Evolutionary conservation across 2,329 filamentous ascomycete genomes (phyloP).

Genomic region (Neocucurbitaria cava): DNA sequence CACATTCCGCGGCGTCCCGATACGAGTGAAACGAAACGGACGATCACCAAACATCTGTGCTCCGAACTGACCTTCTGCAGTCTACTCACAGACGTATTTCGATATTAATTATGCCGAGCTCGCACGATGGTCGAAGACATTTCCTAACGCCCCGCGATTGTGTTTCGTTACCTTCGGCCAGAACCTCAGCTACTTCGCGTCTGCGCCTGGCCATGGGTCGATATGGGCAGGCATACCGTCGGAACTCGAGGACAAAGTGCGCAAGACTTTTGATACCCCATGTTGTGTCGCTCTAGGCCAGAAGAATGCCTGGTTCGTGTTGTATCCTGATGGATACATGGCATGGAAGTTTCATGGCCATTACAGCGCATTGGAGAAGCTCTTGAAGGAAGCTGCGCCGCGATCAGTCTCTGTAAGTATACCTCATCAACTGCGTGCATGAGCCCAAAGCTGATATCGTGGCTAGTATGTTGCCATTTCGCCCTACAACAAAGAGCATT

Average conservation of each 20-base stretch:
- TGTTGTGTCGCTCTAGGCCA: slow-evolving; percentile 37
- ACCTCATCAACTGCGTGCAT: neutral
- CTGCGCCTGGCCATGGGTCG: slow-evolving; percentile 38
- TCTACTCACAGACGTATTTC: slow-evolving; percentile 42
- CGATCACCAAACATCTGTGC: slow-evolving; percentile 1
- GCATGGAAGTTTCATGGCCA: slow-evolving; percentile 43
- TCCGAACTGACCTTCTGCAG: slow-evolving; percentile 26
- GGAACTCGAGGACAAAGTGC: slow-evolving; percentile 42
- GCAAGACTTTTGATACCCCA: slow-evolving; percentile 42
- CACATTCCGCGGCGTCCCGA: slow-evolving; percentile 7
- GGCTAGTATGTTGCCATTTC: slow-evolving; percentile 43
- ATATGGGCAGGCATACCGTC: slow-evolving; percentile 44
- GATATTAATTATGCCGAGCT: slow-evolving; percentile 42
- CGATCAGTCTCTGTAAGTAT: slow-evolving; percentile 38
- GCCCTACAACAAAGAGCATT: slow-evolving; percentile 43
- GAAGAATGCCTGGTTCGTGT: slow-evolving; percentile 42
- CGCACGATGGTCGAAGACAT: slow-evolving; percentile 35
- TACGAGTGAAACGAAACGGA: slow-evolving; percentile 16
- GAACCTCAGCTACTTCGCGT: slow-evolving; percentile 41
- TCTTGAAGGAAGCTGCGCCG: slow-evolving; percentile 34
- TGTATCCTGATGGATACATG: slow-evolving; percentile 41
- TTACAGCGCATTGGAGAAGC: slow-evolving; percentile 37
- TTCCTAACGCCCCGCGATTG: slow-evolving; percentile 34
- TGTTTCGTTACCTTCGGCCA: slow-evolving; percentile 45
- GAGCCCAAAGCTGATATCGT: neutral